Evolutionary conservation across 2,329 filamentous ascomycete species (phyloP).

Genomic region (Fusarium humuli): DNA sequence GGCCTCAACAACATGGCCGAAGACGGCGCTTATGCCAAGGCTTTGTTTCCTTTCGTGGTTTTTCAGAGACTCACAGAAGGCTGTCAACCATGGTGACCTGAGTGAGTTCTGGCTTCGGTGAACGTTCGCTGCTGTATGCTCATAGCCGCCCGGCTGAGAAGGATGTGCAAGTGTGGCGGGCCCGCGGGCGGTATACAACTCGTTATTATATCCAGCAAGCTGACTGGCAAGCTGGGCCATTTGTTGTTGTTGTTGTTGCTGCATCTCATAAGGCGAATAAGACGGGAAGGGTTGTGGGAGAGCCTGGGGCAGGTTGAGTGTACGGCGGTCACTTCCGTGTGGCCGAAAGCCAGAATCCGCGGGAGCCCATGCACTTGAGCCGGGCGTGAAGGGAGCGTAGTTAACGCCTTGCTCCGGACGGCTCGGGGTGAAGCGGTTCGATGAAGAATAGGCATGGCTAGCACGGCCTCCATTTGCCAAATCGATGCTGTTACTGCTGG

Average conservation of each 20-base stretch:
- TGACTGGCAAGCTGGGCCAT: constrained; percentile 41
- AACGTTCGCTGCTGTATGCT: constrained; percentile 46
- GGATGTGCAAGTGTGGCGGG: constrained; percentile 38
- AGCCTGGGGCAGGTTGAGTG: constrained; percentile 47
- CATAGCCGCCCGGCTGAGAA: constrained; percentile 47
- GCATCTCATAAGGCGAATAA: neutral
- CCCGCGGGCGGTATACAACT: constrained; percentile 51
- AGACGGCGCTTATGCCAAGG: constrained; percentile 88
- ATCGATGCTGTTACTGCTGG: constrained; percentile 42
- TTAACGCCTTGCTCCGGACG: constrained; percentile 48
- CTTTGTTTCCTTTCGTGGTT: constrained; percentile 64
- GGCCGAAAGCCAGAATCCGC: constrained; percentile 51
- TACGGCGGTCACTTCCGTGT: constrained; percentile 55
- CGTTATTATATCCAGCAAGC: constrained; percentile 52
- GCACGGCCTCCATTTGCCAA: constrained; percentile 3
- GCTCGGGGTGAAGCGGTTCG: constrained; percentile 54
- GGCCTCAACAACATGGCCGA: constrained; percentile 90
- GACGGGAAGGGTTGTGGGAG: neutral
- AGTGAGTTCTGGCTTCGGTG: constrained; percentile 67
- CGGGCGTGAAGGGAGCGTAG: constrained; percentile 44
- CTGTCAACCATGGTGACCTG: neutral
- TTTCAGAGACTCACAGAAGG: neutral
- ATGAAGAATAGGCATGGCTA: neutral
- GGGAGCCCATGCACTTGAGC: constrained; percentile 55
- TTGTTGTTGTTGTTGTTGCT: neutral